Conservation (phyloP, 2,329 filamentous ascomycete genomes). For the Claviceps pusilla region DNA sequence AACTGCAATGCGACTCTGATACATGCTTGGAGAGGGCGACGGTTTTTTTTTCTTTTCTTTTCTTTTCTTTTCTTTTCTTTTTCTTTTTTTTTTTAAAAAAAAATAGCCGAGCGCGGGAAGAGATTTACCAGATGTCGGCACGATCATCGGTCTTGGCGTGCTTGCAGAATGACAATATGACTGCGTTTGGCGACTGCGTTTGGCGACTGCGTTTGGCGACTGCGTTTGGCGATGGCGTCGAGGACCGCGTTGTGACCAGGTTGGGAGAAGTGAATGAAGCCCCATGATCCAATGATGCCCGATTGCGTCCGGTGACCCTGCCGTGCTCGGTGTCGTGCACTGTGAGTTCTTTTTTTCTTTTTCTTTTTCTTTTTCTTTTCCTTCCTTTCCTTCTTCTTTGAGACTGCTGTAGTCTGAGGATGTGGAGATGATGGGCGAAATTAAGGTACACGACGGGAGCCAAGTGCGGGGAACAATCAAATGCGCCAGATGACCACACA, state of each 20-base stretch:
- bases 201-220: not conserved
- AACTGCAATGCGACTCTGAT: not conserved
- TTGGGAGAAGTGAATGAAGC: not conserved
- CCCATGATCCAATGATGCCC: not conserved
- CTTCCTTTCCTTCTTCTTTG: not conserved
- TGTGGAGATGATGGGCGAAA: not conserved
- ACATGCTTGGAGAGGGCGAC: not conserved
- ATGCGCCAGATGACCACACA: not conserved
- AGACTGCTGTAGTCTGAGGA: not conserved
- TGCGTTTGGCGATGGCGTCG: too few relatives aligned
- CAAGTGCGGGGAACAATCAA: not conserved
- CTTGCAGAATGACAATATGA: not conserved
- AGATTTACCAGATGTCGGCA: not conserved
- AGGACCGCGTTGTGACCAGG: not conserved
- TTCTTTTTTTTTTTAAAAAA: not conserved
- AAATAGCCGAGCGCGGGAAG: not conserved
- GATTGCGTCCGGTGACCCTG: constrained; percentile 1
- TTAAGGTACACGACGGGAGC: too few relatives aligned
- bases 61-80: too few relatives aligned
- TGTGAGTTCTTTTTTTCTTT: not conserved
- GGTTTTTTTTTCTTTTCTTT: too few relatives aligned
- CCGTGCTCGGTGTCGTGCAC: not conserved
- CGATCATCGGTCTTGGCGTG: not conserved
- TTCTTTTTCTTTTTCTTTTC: too few relatives aligned
- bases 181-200: not conserved